Evolutionary conservation across 1,284 basidiomycete genomes (phyloP).

Genomic region (Ganoderma meredithae): DNA sequence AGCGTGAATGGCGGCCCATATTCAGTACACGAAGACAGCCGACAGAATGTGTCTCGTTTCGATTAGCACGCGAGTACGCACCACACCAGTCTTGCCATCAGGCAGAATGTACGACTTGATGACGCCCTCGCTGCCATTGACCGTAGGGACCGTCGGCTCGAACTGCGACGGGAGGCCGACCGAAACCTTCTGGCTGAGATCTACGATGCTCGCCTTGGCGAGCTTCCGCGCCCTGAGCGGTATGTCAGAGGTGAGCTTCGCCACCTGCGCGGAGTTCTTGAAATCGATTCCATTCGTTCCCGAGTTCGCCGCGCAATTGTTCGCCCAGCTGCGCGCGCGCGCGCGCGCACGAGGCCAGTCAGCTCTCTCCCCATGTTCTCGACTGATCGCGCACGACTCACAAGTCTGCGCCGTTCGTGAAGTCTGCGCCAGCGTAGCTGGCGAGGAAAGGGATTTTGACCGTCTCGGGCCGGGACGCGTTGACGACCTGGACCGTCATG

Average conservation of each 20-base stretch:
- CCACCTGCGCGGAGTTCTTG: slow-evolving; percentile 34
- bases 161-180: slow-evolving; percentile 59
- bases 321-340: slow-evolving; percentile 55
- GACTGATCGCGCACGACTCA: slow-evolving; percentile 39
- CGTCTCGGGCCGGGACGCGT: slow-evolving; percentile 55
- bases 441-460: slow-evolving; percentile 63
- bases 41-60: neutral
- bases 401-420: slow-evolving; percentile 62
- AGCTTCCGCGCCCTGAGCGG: slow-evolving; percentile 33
- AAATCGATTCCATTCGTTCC: slow-evolving; percentile 64
- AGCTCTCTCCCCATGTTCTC: neutral
- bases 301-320: slow-evolving; percentile 63
- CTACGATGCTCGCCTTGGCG: slow-evolving; percentile 53
- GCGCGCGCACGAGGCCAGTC: neutral
- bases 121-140: slow-evolving; percentile 57
- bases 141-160: slow-evolving; percentile 54
- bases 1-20: neutral
- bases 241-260: slow-evolving; percentile 9
- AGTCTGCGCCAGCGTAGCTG: slow-evolving; percentile 52
- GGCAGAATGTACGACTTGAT: slow-evolving; percentile 68
- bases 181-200: slow-evolving; percentile 45
- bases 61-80: slow-evolving; percentile 32
- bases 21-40: neutral
- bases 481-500: slow-evolving; percentile 49
- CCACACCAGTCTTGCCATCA: slow-evolving; percentile 67